Base-by-base conservation (phyloP, 2,329 filamentous ascomycete species). In the Salinomyces thailandicus region DNA sequence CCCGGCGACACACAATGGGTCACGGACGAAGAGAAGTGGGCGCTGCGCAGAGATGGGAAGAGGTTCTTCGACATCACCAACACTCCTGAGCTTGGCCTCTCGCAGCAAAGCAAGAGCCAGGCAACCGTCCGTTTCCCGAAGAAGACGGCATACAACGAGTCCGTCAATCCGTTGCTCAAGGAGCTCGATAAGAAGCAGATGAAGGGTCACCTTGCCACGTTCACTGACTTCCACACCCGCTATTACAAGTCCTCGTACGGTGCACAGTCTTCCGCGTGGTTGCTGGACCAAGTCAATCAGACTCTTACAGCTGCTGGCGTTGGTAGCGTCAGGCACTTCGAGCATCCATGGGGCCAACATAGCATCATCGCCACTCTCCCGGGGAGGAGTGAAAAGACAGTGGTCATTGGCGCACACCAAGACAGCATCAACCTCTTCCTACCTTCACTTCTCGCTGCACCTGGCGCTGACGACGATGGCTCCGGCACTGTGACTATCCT, bases 1-100 rank as follows among this genome's bases (percentile, higher is more conserved):
- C 85, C 85, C 3, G 85, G 83, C 38, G 72, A 89, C 57, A 87
- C 79, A 16, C 68, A 73, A 69, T 91, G 84, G 82, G 80, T 95
- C 19, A 93, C 85, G 0, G 89, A 96, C 53, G 84, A 94, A 22
- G 79, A 95, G 66, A 98, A 96, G 64, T 95, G 89, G 86, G 78
- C 80, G 60, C 66, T 96, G 46, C 79, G 82, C 54, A 72, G 85
- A 49, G 72, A 83, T 57, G 86, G 86, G 52, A 71, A 79, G 48
- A 82, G 79, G 53, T 96, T 96, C 70, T 93, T 96, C 72, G 89
- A 96, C 63, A 87, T 96, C 54, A 95, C 91, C 42, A 73, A 85
- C 28, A 75, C 78, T 38, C 67, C 69, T 35, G 72, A 81, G 33
- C 71, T 43, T 11, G 39, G 37, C 18, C 16, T 27, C 5, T 16